Evolutionary conservation across 768 basidiomycete genomes (phyloP).

Genomic region (Auricularia auricula-judae): DNA sequence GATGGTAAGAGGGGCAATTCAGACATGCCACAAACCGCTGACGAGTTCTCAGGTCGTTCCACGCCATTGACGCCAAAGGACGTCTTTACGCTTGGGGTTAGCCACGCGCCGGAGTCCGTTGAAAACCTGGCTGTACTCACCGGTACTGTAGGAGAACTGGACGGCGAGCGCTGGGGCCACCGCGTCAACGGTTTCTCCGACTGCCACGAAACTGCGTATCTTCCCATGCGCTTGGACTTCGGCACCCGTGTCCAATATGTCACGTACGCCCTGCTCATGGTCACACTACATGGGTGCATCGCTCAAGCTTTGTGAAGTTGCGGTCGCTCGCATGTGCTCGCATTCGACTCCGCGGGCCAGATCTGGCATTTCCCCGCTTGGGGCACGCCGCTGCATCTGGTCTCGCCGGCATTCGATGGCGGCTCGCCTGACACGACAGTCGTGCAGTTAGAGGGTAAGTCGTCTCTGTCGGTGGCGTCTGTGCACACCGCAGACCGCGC

Average conservation of each 20-base stretch:
- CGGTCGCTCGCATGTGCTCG: constrained; percentile 61
- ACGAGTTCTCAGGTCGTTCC: constrained; percentile 58
- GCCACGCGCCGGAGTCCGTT: constrained; percentile 7
- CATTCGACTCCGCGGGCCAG: constrained; percentile 44
- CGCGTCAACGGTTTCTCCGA: constrained; percentile 46
- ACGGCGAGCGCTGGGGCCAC: constrained; percentile 33
- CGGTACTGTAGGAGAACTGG: constrained; percentile 43
- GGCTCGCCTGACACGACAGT: constrained; percentile 37
- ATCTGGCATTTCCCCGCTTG: constrained; percentile 73
- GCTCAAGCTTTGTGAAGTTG: constrained; percentile 35
- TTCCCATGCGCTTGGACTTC: constrained; percentile 48
- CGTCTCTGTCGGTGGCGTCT: not conserved
- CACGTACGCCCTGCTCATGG: not conserved
- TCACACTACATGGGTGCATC: too few species aligned
- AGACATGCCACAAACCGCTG: not conserved
- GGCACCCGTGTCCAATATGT: constrained; percentile 16
- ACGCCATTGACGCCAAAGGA: constrained; percentile 71
- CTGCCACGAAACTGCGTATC: constrained; percentile 34
- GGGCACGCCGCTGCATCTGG: constrained; percentile 64
- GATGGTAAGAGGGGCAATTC: constrained; percentile 42
- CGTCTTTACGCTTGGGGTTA: constrained; percentile 73
- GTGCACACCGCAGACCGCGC: not conserved
- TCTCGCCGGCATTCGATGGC: constrained; percentile 26
- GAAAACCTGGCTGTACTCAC: not conserved
- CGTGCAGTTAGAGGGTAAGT: constrained; percentile 42